phyloP scores from a whole-genome alignment of 441 rosid species.

The Gossypium schwendimanii region DNA sequence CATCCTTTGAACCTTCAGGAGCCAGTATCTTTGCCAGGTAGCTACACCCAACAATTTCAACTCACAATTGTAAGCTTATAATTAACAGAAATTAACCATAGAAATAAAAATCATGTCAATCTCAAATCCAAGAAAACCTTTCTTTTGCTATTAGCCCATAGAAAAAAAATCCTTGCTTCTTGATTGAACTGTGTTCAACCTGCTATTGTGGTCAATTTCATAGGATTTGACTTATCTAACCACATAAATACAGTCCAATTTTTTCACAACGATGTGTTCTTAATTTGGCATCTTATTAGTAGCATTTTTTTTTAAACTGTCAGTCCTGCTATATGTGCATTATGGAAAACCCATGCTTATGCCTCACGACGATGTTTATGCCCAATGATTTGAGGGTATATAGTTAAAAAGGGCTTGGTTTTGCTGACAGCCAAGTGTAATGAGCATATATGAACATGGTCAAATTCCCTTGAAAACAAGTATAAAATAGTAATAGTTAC shows the following conservation, averaged over 20 bases:
- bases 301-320: neutral
- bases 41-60: slow-evolving; percentile 32
- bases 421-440: neutral
- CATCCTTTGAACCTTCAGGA: slow-evolving; percentile 66
- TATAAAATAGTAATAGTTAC: neutral
- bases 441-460: neutral
- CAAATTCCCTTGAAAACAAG: neutral
- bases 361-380: neutral
- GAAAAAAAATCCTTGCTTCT: neutral
- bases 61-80: slow-evolving; percentile 7
- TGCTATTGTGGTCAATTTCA: neutral
- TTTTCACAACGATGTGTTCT: neutral
- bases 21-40: slow-evolving; percentile 70
- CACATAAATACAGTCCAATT: neutral
- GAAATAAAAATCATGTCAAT: neutral
- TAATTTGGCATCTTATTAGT: slow-evolving; percentile 1
- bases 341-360: neutral
- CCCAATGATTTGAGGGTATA: neutral
- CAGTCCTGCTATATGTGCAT: neutral
- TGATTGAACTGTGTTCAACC: neutral
- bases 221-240: neutral
- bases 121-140: neutral
- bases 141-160: neutral
- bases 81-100: neutral
- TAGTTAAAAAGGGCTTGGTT: neutral